These are phyloP conservation scores for Geotrichum fermentans DNA, from an alignment of 1,139 yeast genomes.

Conservation along the genomic window DNA sequence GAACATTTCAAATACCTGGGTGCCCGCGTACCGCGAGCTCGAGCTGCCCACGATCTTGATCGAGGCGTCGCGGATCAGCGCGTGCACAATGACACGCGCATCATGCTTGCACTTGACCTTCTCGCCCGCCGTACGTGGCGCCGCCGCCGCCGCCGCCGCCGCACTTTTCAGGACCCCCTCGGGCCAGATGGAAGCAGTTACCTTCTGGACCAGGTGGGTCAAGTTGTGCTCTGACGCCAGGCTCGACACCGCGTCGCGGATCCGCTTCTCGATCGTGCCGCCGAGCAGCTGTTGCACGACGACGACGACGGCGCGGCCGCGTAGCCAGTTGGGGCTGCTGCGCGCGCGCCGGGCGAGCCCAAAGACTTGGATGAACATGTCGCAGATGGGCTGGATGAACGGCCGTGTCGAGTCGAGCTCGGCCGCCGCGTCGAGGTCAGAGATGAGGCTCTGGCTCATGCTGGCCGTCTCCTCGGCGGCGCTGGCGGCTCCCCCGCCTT, in stretches of 20 bases:
- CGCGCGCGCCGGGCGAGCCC: constrained; percentile 61
- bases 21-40: constrained; percentile 60
- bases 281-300: constrained; percentile 83
- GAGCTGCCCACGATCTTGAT: constrained; percentile 71
- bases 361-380: constrained; percentile 64
- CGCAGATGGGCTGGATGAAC: constrained; percentile 80
- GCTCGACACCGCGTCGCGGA: constrained; percentile 45
- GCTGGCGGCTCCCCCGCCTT: too few relatives aligned
- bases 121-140: constrained; percentile 48
- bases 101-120: constrained; percentile 53
- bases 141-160: constrained; percentile 23
- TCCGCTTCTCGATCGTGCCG: constrained; percentile 76
- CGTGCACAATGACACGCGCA: constrained; percentile 52
- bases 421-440: constrained; percentile 19
- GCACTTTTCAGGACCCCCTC: constrained; percentile 40
- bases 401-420: constrained; percentile 32
- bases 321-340: constrained; percentile 58
- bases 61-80: constrained; percentile 58
- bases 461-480: too few relatives aligned
- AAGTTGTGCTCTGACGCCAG: constrained; percentile 45
- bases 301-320: constrained; percentile 79
- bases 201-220: constrained; percentile 42
- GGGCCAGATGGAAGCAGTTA: constrained; percentile 61
- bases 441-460: constrained; percentile 5
- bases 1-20: constrained; percentile 55